Evolutionary conservation across 257 asterid species (phyloP).

Genomic region (Solanum appendiculatum): DNA sequence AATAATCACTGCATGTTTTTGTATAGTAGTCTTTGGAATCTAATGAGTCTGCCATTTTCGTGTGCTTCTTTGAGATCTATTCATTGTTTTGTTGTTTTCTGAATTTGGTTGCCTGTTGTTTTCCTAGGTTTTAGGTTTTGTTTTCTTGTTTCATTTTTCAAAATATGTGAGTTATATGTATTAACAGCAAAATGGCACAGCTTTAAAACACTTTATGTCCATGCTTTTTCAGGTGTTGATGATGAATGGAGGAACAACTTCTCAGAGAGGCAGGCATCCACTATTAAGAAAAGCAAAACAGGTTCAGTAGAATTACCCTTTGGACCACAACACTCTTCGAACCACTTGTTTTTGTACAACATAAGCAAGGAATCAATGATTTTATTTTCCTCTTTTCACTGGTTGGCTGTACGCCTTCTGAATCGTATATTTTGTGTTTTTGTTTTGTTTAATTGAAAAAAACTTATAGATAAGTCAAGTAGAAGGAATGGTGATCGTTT

Average conservation of each 20-base stretch:
- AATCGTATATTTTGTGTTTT: neutral
- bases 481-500: constrained; percentile 37
- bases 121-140: constrained; percentile 5
- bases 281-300: constrained; percentile 83
- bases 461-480: constrained; percentile 31
- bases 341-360: neutral
- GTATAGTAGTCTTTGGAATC: constrained; percentile 8
- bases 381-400: neutral
- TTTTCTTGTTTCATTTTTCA: constrained; percentile 12
- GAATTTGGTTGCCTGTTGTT: neutral
- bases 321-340: constrained; percentile 49
- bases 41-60: constrained; percentile 14
- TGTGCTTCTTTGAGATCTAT: constrained; percentile 25
- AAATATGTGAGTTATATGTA: constrained; percentile 36
- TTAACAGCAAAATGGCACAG: constrained; percentile 33
- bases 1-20: constrained; percentile 10
- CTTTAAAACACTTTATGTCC: constrained; percentile 35
- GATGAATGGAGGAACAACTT: constrained; percentile 85
- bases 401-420: neutral
- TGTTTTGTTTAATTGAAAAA: neutral
- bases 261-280: constrained; percentile 72
- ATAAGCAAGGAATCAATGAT: neutral
- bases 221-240: constrained; percentile 84
- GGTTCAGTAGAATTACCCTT: constrained; percentile 47
- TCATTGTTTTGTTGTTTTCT: constrained; percentile 15